phyloP scores from a whole-genome alignment of 192 early-diverging fungal species.

The Coemansia sp. region DNA sequence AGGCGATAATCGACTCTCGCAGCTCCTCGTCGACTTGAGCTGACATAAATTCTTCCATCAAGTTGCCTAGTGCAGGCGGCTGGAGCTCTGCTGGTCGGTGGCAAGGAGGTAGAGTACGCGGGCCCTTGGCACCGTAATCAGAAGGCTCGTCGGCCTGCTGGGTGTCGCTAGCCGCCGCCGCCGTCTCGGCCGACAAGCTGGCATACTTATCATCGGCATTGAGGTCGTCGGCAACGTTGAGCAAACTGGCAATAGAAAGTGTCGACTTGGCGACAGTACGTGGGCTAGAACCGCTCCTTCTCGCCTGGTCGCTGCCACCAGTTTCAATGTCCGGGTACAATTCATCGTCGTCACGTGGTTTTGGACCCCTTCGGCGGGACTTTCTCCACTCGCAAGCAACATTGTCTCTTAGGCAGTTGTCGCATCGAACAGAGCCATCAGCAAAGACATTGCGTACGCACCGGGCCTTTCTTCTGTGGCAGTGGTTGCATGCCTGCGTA shows the following conservation, averaged over 20 bases:
- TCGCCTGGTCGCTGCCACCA: not conserved
- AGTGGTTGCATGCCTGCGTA: constrained; percentile 45
- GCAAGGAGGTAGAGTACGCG: constrained; percentile 11
- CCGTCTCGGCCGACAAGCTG: not conserved
- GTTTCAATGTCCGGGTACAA: not conserved
- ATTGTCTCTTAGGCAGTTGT: constrained; percentile 42
- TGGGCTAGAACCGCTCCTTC: not conserved
- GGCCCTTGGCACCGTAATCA: not conserved
- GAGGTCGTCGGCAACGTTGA: constrained; percentile 23
- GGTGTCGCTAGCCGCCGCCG: not conserved
- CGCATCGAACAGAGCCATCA: constrained; percentile 34
- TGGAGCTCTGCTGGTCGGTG: constrained; percentile 11
- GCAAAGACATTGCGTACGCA: constrained; percentile 41
- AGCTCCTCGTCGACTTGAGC: constrained; percentile 13
- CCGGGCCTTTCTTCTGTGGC: constrained; percentile 43
- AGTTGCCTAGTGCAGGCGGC: constrained; percentile 6
- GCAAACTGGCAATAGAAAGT: constrained; percentile 27
- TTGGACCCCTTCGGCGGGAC: constrained; percentile 38
- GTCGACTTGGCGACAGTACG: not conserved
- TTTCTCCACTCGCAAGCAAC: constrained; percentile 35
- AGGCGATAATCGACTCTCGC: constrained; percentile 29
- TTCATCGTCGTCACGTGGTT: constrained; percentile 11
- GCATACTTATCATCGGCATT: not conserved
- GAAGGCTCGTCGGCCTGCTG: not conserved
- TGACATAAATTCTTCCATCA: constrained; percentile 20